Conservation (phyloP, 805 yeast species). For the Metschnikowia continentalis region DNA sequence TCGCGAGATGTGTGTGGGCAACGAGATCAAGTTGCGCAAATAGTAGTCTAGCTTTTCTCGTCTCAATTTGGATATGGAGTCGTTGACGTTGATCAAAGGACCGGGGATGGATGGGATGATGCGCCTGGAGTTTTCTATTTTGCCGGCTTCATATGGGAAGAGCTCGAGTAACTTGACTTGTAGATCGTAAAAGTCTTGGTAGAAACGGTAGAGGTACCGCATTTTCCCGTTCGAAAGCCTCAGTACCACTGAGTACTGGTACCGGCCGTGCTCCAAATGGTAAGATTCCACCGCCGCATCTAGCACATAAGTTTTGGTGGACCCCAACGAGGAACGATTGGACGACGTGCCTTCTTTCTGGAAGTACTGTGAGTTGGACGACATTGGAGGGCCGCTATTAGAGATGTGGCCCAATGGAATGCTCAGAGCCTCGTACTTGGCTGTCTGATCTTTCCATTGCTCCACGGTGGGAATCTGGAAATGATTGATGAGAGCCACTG, state of each 20-base stretch:
- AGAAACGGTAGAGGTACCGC: conserved; percentile 77
- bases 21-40: conserved; percentile 52
- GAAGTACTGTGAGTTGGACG: conserved; percentile 38
- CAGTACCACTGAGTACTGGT: conserved; percentile 78
- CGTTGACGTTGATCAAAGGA: conserved; percentile 88
- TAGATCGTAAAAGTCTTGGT: conserved; percentile 93
- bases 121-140: conserved; percentile 69
- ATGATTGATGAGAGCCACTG: conserved; percentile 47
- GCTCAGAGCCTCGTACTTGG: conserved; percentile 87
- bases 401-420: conserved; percentile 60
- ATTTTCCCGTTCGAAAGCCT: conserved; percentile 61
- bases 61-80: conserved; percentile 53
- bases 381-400: conserved; percentile 25
- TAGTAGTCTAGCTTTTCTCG: conserved; percentile 52
- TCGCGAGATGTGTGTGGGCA: conserved; percentile 75
- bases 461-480: conserved; percentile 88
- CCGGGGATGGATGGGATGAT: conserved; percentile 94
- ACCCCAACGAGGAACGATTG: conserved; percentile 30
- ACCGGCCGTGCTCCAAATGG: conserved; percentile 77
- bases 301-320: conserved; percentile 37
- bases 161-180: conserved; percentile 78
- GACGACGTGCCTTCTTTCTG: conserved; percentile 20
- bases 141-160: conserved; percentile 92
- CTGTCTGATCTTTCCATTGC: conserved; percentile 90
- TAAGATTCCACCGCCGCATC: conserved; percentile 76